phyloP scores from a whole-genome alignment of 208 protist genomes.

The Strigomonas galati region DNA sequence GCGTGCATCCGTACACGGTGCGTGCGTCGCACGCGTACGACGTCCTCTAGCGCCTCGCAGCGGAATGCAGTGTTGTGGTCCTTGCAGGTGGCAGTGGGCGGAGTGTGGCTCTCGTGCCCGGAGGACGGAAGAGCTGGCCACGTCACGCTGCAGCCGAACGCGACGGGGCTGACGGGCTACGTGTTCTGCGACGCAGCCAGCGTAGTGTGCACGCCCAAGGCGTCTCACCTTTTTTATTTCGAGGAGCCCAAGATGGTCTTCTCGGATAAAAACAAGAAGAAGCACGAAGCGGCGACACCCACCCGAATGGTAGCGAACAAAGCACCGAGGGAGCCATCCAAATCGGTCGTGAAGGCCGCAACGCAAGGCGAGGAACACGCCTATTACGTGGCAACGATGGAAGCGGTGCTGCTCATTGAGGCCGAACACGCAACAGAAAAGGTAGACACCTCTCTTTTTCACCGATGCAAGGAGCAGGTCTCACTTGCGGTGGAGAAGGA shows the following conservation, averaged over 20 bases:
- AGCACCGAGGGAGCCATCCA: too few relatives aligned
- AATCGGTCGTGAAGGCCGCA: too few relatives aligned
- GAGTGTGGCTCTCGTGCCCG: slow-evolving; percentile 44
- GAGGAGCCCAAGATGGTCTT: not conserved
- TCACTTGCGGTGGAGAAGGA: not conserved
- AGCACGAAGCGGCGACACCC: not conserved
- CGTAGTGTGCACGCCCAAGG: slow-evolving; percentile 23
- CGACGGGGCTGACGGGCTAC: slow-evolving; percentile 28
- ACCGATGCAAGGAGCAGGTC: not conserved
- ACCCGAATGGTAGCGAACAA: too few relatives aligned
- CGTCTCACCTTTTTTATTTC: not conserved
- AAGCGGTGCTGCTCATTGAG: not conserved
- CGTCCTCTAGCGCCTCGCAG: too few relatives aligned
- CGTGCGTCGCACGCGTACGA: too few relatives aligned
- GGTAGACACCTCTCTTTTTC: not conserved
- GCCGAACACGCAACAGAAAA: not conserved
- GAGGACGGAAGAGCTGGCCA: slow-evolving; percentile 27
- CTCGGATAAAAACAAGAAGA: too few relatives aligned
- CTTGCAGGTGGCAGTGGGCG: slow-evolving; percentile 33
- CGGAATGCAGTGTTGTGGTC: not conserved
- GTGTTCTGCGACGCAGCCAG: slow-evolving; percentile 40
- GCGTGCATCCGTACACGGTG: not conserved
- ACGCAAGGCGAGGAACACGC: not conserved
- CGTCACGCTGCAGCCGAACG: slow-evolving; percentile 18
- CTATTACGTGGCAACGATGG: not conserved